Conservation (phyloP, 345 rosid species). For the Acer saccharum region DNA sequence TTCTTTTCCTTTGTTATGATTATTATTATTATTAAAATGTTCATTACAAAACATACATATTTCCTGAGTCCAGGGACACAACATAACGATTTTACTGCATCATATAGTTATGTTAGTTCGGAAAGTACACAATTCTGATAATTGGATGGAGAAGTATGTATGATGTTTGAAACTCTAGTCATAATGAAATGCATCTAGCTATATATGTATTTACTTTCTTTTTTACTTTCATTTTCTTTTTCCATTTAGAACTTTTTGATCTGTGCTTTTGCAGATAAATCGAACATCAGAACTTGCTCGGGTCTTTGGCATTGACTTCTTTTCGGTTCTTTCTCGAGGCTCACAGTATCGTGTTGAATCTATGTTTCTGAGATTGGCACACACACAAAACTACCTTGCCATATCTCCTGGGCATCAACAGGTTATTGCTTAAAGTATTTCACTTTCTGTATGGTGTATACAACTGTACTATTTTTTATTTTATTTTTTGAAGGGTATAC, state of each 20-base stretch:
- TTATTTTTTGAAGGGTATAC: too few species aligned
- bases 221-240: not conserved
- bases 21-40: not conserved
- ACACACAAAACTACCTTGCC: slow-evolving; percentile 90
- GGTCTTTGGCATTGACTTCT: slow-evolving; percentile 93
- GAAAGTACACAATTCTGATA: not conserved
- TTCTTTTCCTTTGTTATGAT: not conserved
- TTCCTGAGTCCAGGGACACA: not conserved
- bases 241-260: slow-evolving; percentile 6
- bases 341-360: slow-evolving; percentile 98
- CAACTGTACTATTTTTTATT: not conserved
- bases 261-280: slow-evolving; percentile 68
- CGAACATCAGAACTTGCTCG: slow-evolving; percentile 99
- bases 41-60: not conserved
- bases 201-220: not conserved
- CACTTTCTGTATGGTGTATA: not conserved
- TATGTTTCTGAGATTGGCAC: slow-evolving; percentile 94
- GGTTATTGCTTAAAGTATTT: slow-evolving; percentile 40
- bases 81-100: not conserved
- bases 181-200: not conserved
- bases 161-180: not conserved
- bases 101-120: not conserved
- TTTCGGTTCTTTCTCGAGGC: slow-evolving; percentile 98
- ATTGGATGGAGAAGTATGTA: not conserved
- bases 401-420: slow-evolving; percentile 93